These are phyloP conservation scores for Pavlovales sp. DNA, from an alignment of 208 protist species.

Conservation along the genomic window DNA sequence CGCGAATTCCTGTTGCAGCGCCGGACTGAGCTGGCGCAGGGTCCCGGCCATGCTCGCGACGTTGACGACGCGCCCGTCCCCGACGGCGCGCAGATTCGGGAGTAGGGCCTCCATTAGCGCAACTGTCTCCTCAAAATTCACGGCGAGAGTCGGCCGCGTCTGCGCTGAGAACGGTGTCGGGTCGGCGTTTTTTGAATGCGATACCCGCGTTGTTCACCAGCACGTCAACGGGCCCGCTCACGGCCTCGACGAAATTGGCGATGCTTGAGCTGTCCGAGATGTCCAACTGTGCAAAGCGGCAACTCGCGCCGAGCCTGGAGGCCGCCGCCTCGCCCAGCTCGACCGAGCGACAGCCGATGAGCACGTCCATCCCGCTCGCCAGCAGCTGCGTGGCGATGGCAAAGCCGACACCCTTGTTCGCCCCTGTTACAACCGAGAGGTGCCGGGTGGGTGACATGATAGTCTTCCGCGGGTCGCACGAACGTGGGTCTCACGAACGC, in stretches of 20 bases:
- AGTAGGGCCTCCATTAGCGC: slow-evolving; percentile 15
- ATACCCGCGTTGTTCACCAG: slow-evolving; percentile 46
- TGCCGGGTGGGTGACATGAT: too few species aligned
- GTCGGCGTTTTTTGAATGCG: slow-evolving; percentile 17
- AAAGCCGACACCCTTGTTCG: neutral
- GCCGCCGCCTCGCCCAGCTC: neutral
- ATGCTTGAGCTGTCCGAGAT: neutral
- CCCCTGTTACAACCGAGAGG: neutral
- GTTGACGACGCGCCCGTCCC: slow-evolving; percentile 11
- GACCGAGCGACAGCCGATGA: neutral
- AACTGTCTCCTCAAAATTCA: slow-evolving; percentile 34
- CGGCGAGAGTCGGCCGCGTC: slow-evolving; percentile 6
- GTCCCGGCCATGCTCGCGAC: slow-evolving; percentile 16
- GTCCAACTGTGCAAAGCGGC: neutral
- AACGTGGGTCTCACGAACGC: too few species aligned
- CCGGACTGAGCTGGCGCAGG: neutral
- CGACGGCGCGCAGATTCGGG: neutral
- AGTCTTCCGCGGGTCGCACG: too few species aligned
- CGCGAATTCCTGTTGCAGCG: neutral
- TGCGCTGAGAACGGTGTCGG: slow-evolving; percentile 35
- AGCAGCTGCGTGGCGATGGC: neutral
- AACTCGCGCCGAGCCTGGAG: neutral
- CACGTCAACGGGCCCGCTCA: slow-evolving; percentile 8
- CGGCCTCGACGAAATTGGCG: neutral
- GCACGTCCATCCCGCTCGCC: neutral